Percentiles rank a stretch among this genome's conserved stretches.
Evolutionary conservation across 2,329 filamentous ascomycete genomes (phyloP).

Genomic region (Coniochaeta sp.): DNA sequence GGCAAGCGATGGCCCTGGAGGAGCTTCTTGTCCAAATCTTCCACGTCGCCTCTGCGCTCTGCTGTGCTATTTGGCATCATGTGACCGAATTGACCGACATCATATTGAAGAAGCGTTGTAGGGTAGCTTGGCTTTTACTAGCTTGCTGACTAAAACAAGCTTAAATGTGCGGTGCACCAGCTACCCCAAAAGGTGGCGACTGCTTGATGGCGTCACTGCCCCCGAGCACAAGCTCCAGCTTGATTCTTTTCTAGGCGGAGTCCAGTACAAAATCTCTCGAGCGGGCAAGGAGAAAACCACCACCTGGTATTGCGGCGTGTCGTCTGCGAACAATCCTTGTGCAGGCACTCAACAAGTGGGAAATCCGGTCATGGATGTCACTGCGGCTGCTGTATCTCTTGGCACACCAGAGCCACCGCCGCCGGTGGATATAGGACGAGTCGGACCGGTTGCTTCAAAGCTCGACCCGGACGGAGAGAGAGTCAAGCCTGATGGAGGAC

Average conservation of each 20-base stretch:
- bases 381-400: not conserved
- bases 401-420: not conserved
- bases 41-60: not conserved
- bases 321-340: not conserved
- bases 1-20: not conserved
- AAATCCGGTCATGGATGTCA: slow-evolving; percentile 4
- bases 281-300: not conserved
- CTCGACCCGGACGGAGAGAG: not conserved
- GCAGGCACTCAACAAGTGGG: not conserved
- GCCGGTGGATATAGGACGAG: not conserved
- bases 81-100: not conserved
- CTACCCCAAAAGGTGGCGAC: not conserved
- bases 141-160: not conserved
- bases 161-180: not conserved
- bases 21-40: not conserved
- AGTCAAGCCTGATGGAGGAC: not conserved
- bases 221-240: not conserved
- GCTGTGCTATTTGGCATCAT: not conserved
- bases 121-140: not conserved
- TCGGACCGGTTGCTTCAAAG: not conserved
- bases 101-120: not conserved
- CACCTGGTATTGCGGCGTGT: not conserved
- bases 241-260: too few species aligned
- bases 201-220: not conserved
- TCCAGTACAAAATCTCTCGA: not conserved